Percentiles rank a stretch among this genome's conserved stretches.
Conservation (phyloP, 768 basidiomycete species). For the Auricularia auricula-judae region DNA sequence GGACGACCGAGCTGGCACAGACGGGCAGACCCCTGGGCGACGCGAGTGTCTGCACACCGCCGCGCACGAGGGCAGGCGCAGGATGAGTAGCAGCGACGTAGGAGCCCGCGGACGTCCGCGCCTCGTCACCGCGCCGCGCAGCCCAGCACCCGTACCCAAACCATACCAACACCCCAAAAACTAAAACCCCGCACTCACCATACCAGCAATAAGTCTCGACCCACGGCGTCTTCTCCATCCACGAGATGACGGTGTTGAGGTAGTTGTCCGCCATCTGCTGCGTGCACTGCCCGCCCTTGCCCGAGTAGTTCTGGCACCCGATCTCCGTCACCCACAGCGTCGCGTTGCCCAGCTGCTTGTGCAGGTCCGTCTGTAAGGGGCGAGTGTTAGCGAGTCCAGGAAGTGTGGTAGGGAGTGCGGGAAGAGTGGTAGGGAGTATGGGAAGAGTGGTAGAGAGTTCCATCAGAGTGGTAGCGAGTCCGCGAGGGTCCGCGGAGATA, state of each 20-base stretch:
- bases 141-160: not conserved
- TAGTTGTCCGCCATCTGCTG: not conserved
- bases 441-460: too few relatives aligned
- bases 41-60: too few relatives aligned
- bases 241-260: not conserved
- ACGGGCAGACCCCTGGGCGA: too few relatives aligned
- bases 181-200: not conserved
- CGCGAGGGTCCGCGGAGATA: too few relatives aligned
- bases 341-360: not conserved
- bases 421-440: too few relatives aligned
- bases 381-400: not conserved
- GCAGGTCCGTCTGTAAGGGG: not conserved
- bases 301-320: not conserved
- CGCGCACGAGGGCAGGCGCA: too few relatives aligned
- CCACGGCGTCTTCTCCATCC: not conserved
- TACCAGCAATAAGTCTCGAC: not conserved
- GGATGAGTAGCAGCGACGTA: too few relatives aligned
- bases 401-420: too few relatives aligned
- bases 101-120: too few relatives aligned
- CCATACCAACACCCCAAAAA: not conserved
- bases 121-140: not conserved
- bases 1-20: too few relatives aligned
- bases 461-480: too few relatives aligned
- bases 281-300: not conserved
- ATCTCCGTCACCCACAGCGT: slow-evolving; percentile 1